Evolutionary conservation across 495 filamentous ascomycete species (phyloP), one percentile per base, ranked within the genome.

Genomic region (Neurospora tetraspora): DNA sequence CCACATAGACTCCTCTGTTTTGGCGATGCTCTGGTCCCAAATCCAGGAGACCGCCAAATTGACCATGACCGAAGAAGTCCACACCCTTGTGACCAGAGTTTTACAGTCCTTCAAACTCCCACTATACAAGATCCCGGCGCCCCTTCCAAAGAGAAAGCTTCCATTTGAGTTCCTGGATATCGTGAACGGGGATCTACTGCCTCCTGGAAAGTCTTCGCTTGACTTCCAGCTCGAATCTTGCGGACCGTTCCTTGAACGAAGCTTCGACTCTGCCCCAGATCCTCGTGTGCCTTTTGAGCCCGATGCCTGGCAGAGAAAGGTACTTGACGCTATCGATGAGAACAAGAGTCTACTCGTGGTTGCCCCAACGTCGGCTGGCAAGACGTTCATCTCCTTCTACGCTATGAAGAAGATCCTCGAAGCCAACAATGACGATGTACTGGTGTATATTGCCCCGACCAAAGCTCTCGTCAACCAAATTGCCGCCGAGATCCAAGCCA

Each of bases 401-500:
- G 92, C 92, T 1, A 94, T 94, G 89, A 89, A 90, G 75, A 88
- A 93, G 76, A 80, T 94, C 11, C 83, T 94, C 23, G 81, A 90
- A 74, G 85, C 85, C 6, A 86, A 88, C 70, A 85, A 93, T 74
- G 87, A 93, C 39, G 88, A 88, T 20, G 83, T 94, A 12, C 77
- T 94, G 5, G 90, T 94, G 7, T 94, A 94, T 76, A 88, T 94
- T 36, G 92, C 91, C 2, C 92, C 92, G 2, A 94, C 92, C 1
- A 94, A 94, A 79, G 92, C 92, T 9, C 80, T 94, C 14, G 91
- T 94, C 71, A 94, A 94, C 78, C 92, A 94, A 76, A 93, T 94
- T 74, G 92, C 91, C 1, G 92, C 92, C 8, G 92, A 94, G 78
- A 81, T 94, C 8, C 80, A 83, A 72, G 83, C 81, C 43, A 75